Conservation (phyloP, 345 rosid species). For the Hypericum perforatum region DNA sequence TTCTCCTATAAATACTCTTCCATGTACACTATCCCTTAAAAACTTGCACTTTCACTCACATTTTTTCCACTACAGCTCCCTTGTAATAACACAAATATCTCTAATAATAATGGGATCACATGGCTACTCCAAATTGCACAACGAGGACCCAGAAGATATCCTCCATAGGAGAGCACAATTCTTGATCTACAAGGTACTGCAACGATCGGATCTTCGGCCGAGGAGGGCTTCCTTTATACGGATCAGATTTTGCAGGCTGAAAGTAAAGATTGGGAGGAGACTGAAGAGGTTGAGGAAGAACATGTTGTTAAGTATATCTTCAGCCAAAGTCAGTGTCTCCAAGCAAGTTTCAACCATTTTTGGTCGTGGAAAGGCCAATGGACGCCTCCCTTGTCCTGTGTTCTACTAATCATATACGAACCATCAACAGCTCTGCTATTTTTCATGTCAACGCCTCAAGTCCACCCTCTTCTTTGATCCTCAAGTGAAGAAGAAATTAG, state of each 20-base stretch:
- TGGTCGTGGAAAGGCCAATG: constrained; percentile 20
- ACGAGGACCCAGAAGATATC: constrained; percentile 64
- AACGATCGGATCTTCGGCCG: constrained; percentile 33
- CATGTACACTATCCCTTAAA: not conserved
- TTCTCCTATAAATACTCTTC: constrained; percentile 25
- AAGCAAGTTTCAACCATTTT: constrained; percentile 24
- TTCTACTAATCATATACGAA: constrained; percentile 12
- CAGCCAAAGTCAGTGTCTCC: constrained; percentile 18
- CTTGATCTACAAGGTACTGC: constrained; percentile 64
- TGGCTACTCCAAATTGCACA: constrained; percentile 48
- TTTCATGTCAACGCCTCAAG: no score
- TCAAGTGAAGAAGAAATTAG: no score
- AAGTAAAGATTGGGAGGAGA: constrained; percentile 54
- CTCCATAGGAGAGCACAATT: constrained; percentile 59
- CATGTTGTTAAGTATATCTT: constrained; percentile 18
- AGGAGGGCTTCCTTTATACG: constrained; percentile 35
- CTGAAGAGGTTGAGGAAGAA: constrained; percentile 50
- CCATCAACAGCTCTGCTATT: no score
- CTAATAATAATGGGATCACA: constrained; percentile 19
- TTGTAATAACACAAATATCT: not conserved
- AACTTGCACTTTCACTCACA: not conserved
- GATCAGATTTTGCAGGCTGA: constrained; percentile 40
- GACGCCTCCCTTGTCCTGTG: constrained; percentile 25
- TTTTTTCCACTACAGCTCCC: not conserved
- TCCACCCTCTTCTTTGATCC: no score